These are phyloP conservation scores for Fistulifera pelliculosa DNA, from an alignment of 108 stramenopile species.

Conservation along the genomic window DNA sequence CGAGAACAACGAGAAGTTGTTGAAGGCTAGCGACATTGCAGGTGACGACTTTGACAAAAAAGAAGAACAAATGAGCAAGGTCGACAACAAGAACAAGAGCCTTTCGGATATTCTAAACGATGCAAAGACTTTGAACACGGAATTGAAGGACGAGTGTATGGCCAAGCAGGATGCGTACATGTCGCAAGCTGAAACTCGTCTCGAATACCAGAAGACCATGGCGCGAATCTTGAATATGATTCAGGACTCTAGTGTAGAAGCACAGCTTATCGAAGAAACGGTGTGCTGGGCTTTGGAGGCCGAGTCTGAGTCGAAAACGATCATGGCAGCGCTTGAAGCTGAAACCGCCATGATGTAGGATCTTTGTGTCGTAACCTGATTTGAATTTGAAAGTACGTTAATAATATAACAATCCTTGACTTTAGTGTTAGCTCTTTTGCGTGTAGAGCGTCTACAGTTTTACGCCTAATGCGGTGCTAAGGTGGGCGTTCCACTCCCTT, in stretches of 20 bases:
- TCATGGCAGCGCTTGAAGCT: constrained; percentile 25
- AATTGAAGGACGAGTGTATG: constrained; percentile 62
- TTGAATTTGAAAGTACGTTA: too few species aligned
- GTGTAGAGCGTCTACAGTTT: too few species aligned
- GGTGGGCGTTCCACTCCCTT: too few species aligned
- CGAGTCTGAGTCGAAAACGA: constrained; percentile 12
- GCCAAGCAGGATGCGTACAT: constrained; percentile 57
- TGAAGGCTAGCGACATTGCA: constrained; percentile 11
- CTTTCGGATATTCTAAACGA: constrained; percentile 3
- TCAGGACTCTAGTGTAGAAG: constrained; percentile 45
- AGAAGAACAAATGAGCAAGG: constrained; percentile 3
- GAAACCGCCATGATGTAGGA: constrained; percentile 1
- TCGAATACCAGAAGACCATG: constrained; percentile 54
- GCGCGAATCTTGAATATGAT: constrained; percentile 46
- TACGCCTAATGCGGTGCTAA: too few species aligned
- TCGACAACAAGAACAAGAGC: constrained; percentile 13
- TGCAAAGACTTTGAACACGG: constrained; percentile 34
- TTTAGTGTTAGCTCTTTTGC: too few species aligned
- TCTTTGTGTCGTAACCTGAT: too few species aligned
- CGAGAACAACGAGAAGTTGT: constrained; percentile 15
- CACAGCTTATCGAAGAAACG: constrained; percentile 49
- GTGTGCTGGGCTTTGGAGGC: constrained; percentile 5
- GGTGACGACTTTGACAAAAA: constrained; percentile 9
- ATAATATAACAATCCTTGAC: too few species aligned
- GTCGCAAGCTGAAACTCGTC: constrained; percentile 57